These are phyloP conservation scores for Hibiscus mutabilis DNA, from an alignment of 345 rosid species.

Conservation along the genomic window DNA sequence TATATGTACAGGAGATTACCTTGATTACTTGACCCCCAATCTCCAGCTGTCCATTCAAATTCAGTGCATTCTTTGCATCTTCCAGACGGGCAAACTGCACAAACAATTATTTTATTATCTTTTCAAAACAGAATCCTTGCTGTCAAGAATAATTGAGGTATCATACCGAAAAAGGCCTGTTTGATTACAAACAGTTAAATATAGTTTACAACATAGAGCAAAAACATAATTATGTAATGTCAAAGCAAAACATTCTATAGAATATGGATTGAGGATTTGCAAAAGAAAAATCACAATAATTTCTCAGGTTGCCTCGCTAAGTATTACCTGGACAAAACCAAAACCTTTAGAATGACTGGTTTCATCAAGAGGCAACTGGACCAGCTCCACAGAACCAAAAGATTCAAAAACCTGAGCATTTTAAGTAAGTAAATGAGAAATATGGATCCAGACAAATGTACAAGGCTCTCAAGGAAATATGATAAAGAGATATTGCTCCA, in stretches of 20 bases:
- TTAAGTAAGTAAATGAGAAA: slow-evolving; percentile 10
- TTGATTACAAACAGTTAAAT: background rate
- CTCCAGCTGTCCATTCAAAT: slow-evolving; percentile 85
- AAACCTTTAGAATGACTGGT: slow-evolving; percentile 87
- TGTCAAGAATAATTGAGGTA: background rate
- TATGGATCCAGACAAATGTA: background rate
- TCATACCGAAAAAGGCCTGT: background rate
- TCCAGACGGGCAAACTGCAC: slow-evolving; percentile 85
- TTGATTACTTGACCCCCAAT: slow-evolving; percentile 84
- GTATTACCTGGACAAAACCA: slow-evolving; percentile 86
- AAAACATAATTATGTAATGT: background rate
- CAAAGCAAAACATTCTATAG: background rate
- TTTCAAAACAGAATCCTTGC: background rate
- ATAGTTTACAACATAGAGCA: background rate
- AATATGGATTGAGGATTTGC: background rate
- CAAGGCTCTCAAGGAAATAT: background rate
- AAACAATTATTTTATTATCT: background rate
- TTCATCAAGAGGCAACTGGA: slow-evolving; percentile 89
- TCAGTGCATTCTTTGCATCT: slow-evolving; percentile 87
- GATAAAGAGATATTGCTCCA: background rate
- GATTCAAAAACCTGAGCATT: slow-evolving; percentile 78
- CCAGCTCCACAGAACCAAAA: slow-evolving; percentile 92
- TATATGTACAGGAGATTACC: slow-evolving; percentile 31
- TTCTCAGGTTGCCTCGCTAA: slow-evolving; percentile 3
- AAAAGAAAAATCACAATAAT: background rate